Conservation (phyloP, 192 early-diverging fungal genomes). For the Chytriomyces sp. region DNA sequence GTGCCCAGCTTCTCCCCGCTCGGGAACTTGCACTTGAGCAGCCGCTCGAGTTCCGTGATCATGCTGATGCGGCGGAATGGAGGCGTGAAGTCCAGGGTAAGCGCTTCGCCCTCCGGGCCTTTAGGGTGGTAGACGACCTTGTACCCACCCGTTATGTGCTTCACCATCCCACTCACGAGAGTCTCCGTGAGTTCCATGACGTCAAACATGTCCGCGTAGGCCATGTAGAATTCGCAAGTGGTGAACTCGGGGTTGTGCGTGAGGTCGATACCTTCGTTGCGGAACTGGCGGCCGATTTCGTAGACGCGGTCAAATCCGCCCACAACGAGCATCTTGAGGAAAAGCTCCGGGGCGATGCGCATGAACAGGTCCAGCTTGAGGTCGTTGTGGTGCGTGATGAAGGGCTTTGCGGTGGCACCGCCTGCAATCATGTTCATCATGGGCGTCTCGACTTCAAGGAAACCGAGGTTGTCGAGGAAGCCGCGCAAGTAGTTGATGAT, state of each 20-base stretch:
- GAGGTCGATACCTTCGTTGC: conserved; percentile 97
- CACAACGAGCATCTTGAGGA: conserved; percentile 96
- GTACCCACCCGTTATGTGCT: conserved; percentile 85
- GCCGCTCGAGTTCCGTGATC: conserved; percentile 89
- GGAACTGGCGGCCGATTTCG: conserved; percentile 99
- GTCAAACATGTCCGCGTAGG: conserved; percentile 97
- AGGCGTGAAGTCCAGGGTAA: conserved; percentile 94
- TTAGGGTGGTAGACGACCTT: conserved; percentile 94
- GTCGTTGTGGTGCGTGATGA: conserved; percentile 99
- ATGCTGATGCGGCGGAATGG: conserved; percentile 94
- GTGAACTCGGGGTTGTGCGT: conserved; percentile 99
- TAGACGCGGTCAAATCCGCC: conserved; percentile 98
- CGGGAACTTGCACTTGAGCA: conserved; percentile 91
- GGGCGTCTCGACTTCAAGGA: conserved; percentile 99
- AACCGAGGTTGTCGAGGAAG: conserved; percentile 92
- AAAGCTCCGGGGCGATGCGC: conserved; percentile 98
- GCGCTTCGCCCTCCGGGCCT: conserved; percentile 72
- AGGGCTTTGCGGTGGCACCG: conserved; percentile 99
- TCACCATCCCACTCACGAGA: conserved; percentile 89
- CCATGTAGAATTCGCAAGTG: conserved; percentile 99
- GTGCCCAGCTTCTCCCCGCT: conserved; percentile 79
- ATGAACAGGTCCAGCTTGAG: conserved; percentile 98
- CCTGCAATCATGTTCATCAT: conserved; percentile 98
- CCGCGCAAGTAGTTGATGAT: conserved; percentile 94
- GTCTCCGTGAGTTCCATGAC: conserved; percentile 94